Percentiles rank a stretch among this genome's conserved stretches.
Evolutionary conservation across 371 early-diverging fungal species (phyloP).

Genomic region (Phascolomyces articulosus): DNA sequence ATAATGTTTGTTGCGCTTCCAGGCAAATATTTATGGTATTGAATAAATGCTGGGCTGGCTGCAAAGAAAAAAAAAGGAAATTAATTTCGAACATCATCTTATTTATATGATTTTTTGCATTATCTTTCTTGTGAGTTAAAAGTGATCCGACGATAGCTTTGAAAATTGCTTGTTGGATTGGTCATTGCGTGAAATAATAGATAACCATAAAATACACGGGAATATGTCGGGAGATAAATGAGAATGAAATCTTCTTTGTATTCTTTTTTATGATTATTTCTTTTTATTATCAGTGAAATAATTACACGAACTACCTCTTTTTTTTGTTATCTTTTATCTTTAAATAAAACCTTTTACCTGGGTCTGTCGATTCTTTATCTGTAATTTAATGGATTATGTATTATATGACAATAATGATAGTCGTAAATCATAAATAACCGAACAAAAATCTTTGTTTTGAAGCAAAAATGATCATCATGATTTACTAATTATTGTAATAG

Average conservation of each 20-base stretch:
- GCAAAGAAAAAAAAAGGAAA: constrained; percentile 13
- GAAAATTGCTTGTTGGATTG: no score
- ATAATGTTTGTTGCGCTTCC: neutral
- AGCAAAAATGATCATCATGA: no score
- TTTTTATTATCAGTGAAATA: neutral
- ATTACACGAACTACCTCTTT: neutral
- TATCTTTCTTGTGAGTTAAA: no score
- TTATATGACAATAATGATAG: no score
- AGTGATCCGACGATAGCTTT: neutral
- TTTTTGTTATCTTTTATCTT: constrained; percentile 4
- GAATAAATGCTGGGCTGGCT: constrained; percentile 23
- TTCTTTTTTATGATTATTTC: neutral
- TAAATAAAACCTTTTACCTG: neutral
- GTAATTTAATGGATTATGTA: no score
- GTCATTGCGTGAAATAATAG: neutral
- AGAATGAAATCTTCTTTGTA: neutral
- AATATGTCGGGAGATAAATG: neutral
- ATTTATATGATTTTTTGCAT: neutral
- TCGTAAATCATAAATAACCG: no score
- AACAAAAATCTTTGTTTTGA: no score
- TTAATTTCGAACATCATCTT: neutral
- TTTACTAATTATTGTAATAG: no score
- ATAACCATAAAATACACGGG: neutral
- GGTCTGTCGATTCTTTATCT: neutral
- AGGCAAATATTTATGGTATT: constrained; percentile 9